Evolutionary conservation across 1,139 yeast species (phyloP).

Genomic region (Scheffersomyces segobiensis): DNA sequence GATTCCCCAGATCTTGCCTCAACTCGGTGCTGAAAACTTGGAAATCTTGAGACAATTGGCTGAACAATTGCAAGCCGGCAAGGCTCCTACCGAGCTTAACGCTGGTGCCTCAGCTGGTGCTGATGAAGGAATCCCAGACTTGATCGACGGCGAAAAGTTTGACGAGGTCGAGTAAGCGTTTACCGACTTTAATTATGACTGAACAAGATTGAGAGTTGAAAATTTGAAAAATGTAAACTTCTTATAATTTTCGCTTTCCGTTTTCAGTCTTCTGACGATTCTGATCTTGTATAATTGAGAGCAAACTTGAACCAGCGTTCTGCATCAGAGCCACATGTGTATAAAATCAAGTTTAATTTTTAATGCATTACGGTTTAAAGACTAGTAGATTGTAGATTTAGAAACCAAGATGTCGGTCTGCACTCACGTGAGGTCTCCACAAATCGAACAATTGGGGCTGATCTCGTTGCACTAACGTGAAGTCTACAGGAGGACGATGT

Average conservation of each 20-base stretch:
- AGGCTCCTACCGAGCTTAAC: slow-evolving; percentile 46
- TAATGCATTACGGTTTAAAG: slow-evolving; percentile 1
- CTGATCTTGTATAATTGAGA: background rate
- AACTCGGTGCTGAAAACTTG: slow-evolving; percentile 95
- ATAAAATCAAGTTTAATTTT: background rate
- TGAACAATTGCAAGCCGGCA: slow-evolving; percentile 75
- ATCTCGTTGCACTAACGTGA: background rate
- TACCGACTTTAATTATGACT: background rate
- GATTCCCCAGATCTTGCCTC: slow-evolving; percentile 93
- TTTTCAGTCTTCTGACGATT: background rate
- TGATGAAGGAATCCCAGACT: slow-evolving; percentile 85
- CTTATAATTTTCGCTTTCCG: background rate
- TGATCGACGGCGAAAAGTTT: slow-evolving; percentile 93
- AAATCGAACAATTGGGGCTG: background rate
- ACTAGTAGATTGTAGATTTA: background rate
- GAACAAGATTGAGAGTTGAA: background rate
- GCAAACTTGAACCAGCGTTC: background rate
- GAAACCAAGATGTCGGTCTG: background rate
- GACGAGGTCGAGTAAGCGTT: slow-evolving; percentile 71
- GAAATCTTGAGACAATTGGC: slow-evolving; percentile 89
- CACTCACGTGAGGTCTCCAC: background rate
- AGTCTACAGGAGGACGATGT: background rate
- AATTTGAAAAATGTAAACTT: background rate
- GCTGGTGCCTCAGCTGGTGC: slow-evolving; percentile 52
- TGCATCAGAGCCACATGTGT: background rate